A percentile compares a stretch with the other conserved stretches of the same genome.
phyloP scores from a whole-genome alignment of 805 yeast genomes.

The Monosporozyma aerobia region DNA sequence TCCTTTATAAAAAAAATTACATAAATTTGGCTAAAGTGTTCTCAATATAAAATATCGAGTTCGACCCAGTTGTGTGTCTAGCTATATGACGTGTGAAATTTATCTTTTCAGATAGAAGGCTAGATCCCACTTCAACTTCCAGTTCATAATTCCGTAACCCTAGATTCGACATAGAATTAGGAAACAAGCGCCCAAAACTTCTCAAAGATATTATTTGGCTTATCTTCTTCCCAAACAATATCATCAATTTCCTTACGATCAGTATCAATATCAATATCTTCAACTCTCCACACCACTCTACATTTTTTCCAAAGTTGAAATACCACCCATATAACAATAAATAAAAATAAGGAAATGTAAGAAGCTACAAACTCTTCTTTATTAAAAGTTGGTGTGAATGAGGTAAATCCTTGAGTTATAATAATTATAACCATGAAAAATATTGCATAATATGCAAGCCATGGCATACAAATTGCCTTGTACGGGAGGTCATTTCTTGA shows the following conservation, averaged over 20 bases:
- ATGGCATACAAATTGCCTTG: slow-evolving; percentile 59
- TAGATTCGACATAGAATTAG: background rate
- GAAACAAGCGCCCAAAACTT: background rate
- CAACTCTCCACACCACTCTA: slow-evolving; percentile 32
- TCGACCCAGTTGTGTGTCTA: too few relatives aligned
- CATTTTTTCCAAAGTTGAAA: slow-evolving; percentile 45
- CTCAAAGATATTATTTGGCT: slow-evolving; percentile 33
- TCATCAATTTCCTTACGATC: slow-evolving; percentile 40
- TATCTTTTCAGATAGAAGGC: too few relatives aligned
- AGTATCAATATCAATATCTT: slow-evolving; percentile 35
- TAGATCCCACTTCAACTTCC: too few relatives aligned
- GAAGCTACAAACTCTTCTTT: slow-evolving; percentile 54
- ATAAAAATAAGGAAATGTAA: slow-evolving; percentile 58
- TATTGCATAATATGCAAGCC: slow-evolving; percentile 50
- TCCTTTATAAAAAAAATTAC: too few relatives aligned
- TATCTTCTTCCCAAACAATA: slow-evolving; percentile 20
- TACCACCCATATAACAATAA: slow-evolving; percentile 42
- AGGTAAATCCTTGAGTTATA: slow-evolving; percentile 59
- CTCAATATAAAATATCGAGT: too few relatives aligned
- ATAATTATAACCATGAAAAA: slow-evolving; percentile 44
- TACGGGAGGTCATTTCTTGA: slow-evolving; percentile 57
- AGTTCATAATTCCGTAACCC: background rate
- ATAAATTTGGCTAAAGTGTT: too few relatives aligned
- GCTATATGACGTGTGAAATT: too few relatives aligned
- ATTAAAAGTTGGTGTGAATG: slow-evolving; percentile 42